Conservation (phyloP, 2,329 filamentous ascomycete species). For the Leptosphaerulina australis region DNA sequence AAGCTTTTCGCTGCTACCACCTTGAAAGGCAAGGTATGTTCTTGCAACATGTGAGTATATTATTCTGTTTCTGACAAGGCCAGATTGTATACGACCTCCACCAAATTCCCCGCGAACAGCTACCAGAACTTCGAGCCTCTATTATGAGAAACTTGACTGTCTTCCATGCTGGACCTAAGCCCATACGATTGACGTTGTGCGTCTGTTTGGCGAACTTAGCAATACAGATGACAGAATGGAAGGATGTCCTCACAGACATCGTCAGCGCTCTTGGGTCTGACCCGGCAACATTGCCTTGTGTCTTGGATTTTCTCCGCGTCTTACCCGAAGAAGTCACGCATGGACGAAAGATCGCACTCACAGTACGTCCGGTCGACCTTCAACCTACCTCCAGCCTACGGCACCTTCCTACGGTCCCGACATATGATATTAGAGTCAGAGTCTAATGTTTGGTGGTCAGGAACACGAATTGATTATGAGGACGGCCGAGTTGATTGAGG, state of each 20-base stretch:
- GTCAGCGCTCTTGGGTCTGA: constrained; percentile 78
- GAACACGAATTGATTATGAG: constrained; percentile 91
- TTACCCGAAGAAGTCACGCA: constrained; percentile 98
- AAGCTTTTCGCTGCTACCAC: constrained; percentile 97
- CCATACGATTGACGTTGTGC: constrained; percentile 82
- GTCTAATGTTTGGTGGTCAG: constrained; percentile 60
- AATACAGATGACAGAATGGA: constrained; percentile 96
- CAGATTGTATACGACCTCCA: constrained; percentile 97
- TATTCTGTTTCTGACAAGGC: constrained; percentile 27
- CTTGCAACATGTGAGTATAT: background rate
- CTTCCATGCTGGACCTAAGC: constrained; percentile 81
- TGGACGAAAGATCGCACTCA: constrained; percentile 98
- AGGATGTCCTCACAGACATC: constrained; percentile 84
- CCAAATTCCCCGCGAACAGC: constrained; percentile 78
- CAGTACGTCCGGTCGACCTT: constrained; percentile 78
- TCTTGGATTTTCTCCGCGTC: constrained; percentile 95
- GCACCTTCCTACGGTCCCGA: constrained; percentile 45
- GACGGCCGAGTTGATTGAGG: constrained; percentile 85
- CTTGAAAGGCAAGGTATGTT: constrained; percentile 89
- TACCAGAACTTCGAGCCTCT: constrained; percentile 80
- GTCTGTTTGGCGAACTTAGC: constrained; percentile 93
- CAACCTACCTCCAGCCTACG: constrained; percentile 46
- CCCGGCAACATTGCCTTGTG: constrained; percentile 79
- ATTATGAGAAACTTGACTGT: constrained; percentile 79
- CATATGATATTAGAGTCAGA: constrained; percentile 46